phyloP scores from a whole-genome alignment of 2,329 filamentous ascomycete species.

The Calonectria pseudoturangicola region DNA sequence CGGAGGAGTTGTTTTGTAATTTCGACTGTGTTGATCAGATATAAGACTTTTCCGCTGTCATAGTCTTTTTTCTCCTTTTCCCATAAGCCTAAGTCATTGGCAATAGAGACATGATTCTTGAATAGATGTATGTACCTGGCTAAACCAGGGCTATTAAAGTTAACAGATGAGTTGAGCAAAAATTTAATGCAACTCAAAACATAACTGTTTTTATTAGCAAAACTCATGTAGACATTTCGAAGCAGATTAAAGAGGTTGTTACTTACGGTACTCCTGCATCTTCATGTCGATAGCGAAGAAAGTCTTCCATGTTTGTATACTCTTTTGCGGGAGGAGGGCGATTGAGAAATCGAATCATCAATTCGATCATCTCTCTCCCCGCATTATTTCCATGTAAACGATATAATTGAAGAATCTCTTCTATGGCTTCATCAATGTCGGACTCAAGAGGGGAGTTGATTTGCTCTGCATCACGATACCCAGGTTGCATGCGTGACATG shows the following conservation, averaged over 20 bases:
- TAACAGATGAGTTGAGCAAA: not conserved
- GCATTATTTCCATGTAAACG: not conserved
- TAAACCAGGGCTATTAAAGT: not conserved
- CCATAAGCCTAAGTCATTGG: constrained; percentile 1
- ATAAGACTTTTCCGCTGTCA: not conserved
- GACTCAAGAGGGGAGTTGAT: not conserved
- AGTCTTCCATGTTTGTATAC: not conserved
- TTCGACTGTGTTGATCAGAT: not conserved
- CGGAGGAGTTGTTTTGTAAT: not conserved
- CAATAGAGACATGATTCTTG: not conserved
- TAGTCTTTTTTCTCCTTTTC: not conserved
- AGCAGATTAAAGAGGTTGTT: not conserved
- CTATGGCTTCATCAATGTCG: not conserved
- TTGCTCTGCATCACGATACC: not conserved
- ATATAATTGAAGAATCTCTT: not conserved
- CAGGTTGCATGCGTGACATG: not conserved
- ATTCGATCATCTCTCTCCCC: not conserved
- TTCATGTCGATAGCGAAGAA: not conserved
- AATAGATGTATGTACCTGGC: not conserved
- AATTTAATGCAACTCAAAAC: not conserved
- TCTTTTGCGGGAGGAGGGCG: not conserved
- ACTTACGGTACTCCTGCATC: constrained; percentile 1
- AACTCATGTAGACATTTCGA: not conserved
- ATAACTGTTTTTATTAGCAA: not conserved
- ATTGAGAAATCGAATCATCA: constrained; percentile 4